A percentile compares a stretch with the other conserved stretches of the same genome.
Evolutionary conservation across 305 asterid genomes (phyloP).

Genomic region (Rubia occidens): DNA sequence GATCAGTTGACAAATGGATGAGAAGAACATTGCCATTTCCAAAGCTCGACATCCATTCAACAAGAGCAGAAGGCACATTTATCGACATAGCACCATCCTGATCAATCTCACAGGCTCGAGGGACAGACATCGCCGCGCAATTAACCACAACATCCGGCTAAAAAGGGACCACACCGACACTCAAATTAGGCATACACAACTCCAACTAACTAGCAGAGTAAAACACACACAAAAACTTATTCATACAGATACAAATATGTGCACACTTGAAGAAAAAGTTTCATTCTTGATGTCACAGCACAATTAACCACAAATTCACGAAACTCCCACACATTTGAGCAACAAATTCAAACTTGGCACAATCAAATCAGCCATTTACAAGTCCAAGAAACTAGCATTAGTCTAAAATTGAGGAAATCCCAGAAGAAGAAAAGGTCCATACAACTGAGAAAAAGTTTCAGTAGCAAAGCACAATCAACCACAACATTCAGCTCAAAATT

Average conservation of each 20-base stretch:
- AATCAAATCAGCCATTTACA: neutral
- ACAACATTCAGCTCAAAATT: neutral
- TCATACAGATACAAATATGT: neutral
- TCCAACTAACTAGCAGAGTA: neutral
- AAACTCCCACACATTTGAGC: too few species aligned
- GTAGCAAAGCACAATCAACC: neutral
- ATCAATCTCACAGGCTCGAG: slow-evolving; percentile 82
- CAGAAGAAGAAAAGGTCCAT: neutral
- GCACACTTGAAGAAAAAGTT: slow-evolving; percentile 3
- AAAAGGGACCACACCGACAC: slow-evolving; percentile 12
- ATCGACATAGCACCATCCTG: slow-evolving; percentile 67
- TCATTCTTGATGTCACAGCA: neutral
- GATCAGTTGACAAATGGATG: slow-evolving; percentile 90
- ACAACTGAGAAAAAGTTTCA: neutral
- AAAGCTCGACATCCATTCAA: slow-evolving; percentile 74
- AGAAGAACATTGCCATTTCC: slow-evolving; percentile 35
- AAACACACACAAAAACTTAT: slow-evolving; percentile 4
- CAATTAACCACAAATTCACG: neutral
- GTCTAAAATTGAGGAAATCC: neutral
- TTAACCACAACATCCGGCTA: slow-evolving; percentile 94
- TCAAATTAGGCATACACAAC: slow-evolving; percentile 5
- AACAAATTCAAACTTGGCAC: too few species aligned
- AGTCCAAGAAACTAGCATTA: neutral
- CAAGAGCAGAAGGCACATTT: slow-evolving; percentile 70
- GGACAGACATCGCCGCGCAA: slow-evolving; percentile 88